Evolutionary conservation across 768 basidiomycete species (phyloP).

Genomic region (Boletus rubroflammeus): DNA sequence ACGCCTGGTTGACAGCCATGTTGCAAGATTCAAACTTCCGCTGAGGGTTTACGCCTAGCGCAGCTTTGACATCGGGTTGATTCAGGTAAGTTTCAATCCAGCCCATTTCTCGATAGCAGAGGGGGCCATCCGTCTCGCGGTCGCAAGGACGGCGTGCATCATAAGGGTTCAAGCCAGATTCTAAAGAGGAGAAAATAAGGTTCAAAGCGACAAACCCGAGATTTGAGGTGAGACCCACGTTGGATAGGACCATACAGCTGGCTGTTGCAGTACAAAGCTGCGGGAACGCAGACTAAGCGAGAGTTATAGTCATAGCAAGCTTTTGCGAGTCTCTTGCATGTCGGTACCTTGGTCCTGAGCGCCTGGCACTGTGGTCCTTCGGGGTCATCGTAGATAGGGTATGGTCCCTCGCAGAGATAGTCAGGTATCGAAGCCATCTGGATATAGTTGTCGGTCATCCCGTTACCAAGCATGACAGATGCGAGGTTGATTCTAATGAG

Average conservation of each 20-base stretch:
- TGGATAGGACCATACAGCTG: slow-evolving; percentile 70
- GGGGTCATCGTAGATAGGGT: slow-evolving; percentile 72
- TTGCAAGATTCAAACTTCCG: slow-evolving; percentile 70
- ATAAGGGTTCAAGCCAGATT: slow-evolving; percentile 82
- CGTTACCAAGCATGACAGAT: slow-evolving; percentile 85
- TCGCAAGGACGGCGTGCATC: slow-evolving; percentile 81
- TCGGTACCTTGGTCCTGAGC: slow-evolving; percentile 60
- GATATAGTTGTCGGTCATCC: slow-evolving; percentile 75
- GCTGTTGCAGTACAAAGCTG: slow-evolving; percentile 73
- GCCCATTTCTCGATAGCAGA: slow-evolving; percentile 76
- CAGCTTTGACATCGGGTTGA: slow-evolving; percentile 66
- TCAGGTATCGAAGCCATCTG: slow-evolving; percentile 83
- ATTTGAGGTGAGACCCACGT: slow-evolving; percentile 41
- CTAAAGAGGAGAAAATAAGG: slow-evolving; percentile 30
- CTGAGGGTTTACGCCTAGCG: slow-evolving; percentile 65
- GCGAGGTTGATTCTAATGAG: slow-evolving; percentile 74
- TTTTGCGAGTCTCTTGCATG: slow-evolving; percentile 71
- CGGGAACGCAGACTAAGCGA: slow-evolving; percentile 67
- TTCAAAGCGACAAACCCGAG: background rate
- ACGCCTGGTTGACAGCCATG: slow-evolving; percentile 76
- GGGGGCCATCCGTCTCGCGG: slow-evolving; percentile 58
- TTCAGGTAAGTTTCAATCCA: slow-evolving; percentile 94
- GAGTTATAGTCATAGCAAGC: slow-evolving; percentile 63
- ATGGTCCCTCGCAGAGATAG: slow-evolving; percentile 78
- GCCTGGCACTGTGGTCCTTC: slow-evolving; percentile 62